phyloP scores from a whole-genome alignment of 2,329 filamentous ascomycete genomes.

The Apiospora arundinis region DNA sequence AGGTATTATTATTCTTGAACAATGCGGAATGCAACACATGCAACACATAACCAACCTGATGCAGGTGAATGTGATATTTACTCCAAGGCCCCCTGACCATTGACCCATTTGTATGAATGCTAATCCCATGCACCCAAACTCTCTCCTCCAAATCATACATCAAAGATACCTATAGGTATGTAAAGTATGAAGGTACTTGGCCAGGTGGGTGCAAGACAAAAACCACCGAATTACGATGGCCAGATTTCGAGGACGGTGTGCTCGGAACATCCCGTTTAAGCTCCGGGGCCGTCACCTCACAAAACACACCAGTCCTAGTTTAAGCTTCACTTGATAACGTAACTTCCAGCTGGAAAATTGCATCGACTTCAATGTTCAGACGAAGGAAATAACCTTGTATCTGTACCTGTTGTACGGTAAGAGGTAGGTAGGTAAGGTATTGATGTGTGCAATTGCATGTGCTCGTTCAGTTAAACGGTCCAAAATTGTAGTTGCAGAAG shows the following conservation, averaged over 20 bases:
- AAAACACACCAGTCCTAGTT: slow-evolving; percentile 9
- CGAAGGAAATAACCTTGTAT: not conserved
- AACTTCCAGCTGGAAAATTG: slow-evolving; percentile 1
- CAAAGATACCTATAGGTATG: too few relatives aligned
- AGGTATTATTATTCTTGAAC: too few relatives aligned
- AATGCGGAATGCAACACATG: too few relatives aligned
- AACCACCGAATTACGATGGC: not conserved
- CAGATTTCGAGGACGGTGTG: not conserved
- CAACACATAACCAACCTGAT: not conserved
- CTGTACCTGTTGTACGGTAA: too few relatives aligned
- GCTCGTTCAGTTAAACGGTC: not conserved
- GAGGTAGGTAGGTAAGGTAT: not conserved
- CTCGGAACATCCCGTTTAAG: slow-evolving; percentile 16
- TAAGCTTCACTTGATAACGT: not conserved
- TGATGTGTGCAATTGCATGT: not conserved
- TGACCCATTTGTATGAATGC: not conserved
- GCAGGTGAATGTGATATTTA: not conserved
- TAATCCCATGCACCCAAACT: not conserved
- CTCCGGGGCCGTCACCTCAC: slow-evolving; percentile 5
- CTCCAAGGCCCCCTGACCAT: not conserved
- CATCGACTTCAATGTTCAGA: not conserved
- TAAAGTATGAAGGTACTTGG: too few relatives aligned
- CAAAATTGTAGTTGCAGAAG: not conserved
- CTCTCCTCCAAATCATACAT: too few relatives aligned
- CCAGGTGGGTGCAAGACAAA: not conserved